Conservation (phyloP, 352 stramenopile species). For the Globisporangium nagaii region DNA sequence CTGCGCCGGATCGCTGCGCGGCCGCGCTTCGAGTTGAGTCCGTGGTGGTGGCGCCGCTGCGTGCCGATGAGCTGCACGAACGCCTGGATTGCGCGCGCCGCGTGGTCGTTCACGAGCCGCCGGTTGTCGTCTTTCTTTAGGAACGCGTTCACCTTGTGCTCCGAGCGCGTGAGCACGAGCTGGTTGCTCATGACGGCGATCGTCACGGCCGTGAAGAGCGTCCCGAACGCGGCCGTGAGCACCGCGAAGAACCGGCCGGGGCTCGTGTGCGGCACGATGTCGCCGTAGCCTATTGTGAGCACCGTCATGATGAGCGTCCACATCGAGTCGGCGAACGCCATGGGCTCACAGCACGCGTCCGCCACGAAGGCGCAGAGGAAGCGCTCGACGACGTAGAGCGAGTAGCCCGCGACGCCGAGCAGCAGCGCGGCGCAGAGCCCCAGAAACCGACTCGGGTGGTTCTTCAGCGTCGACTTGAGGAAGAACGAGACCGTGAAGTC, state of each 20-base stretch:
- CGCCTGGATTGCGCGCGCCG: conserved; percentile 53
- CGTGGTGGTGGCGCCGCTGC: conserved; percentile 27
- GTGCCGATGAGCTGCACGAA: conserved; percentile 47
- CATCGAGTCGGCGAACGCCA: conserved; percentile 44
- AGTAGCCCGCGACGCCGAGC: conserved; percentile 42
- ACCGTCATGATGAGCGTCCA: conserved; percentile 70
- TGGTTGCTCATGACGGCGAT: conserved; percentile 78
- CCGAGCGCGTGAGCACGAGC: conserved; percentile 63
- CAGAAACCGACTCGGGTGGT: conserved; percentile 49
- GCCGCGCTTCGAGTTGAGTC: conserved; percentile 7
- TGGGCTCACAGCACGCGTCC: conserved; percentile 49
- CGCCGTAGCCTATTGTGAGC: conserved; percentile 69
- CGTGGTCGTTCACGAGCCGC: conserved; percentile 49
- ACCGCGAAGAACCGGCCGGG: conserved; percentile 47
- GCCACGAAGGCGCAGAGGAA: conserved; percentile 60
- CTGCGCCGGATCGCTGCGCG: conserved; percentile 10
- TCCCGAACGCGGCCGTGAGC: conserved; percentile 44
- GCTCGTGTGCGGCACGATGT: conserved; percentile 50
- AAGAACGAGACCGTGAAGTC: conserved; percentile 71
- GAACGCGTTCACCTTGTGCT: conserved; percentile 79
- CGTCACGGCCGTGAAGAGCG: conserved; percentile 53
- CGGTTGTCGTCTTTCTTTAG: conserved; percentile 71
- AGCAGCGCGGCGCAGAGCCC: conserved; percentile 33
- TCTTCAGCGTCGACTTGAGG: conserved; percentile 73
- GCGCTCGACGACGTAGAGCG: conserved; percentile 62